Evolutionary conservation across 805 yeast species (phyloP), one percentile per base, ranked within the genome.

Genomic region (Wickerhamiella spandovensis): DNA sequence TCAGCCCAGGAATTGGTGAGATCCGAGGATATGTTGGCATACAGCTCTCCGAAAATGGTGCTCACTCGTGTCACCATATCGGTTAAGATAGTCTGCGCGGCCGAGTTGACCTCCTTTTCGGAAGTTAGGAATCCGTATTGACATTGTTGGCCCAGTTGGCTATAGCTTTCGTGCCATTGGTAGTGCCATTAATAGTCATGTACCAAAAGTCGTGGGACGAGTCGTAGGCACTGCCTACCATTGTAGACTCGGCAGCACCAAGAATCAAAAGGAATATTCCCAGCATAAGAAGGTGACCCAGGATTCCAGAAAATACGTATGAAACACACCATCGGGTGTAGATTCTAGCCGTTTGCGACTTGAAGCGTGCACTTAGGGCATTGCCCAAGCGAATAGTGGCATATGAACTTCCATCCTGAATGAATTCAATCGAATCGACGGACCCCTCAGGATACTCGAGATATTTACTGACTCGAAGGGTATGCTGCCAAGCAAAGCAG

Each of bases 41-140:
- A 39, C 1, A 49, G 30, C 15, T 47, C 42, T 8, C 25, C n/a
- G 21, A 45, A 30, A 18, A 45, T 28, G 25, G 46, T 42, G 42
- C 32, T 45, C 28, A 49, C 46, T 5, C 32, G 15, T n/a, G 48
- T 49, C 8, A 49, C 35, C 18, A 49, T 28, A 8, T 28, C 42
- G 5, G 48, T 41, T 3, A 49, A 32, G 17, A 42, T 28, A n/a
- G 37, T 23, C 3, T 42, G 30, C 17, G 46, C 42, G 13, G 45
- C 21, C 10, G n/a, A 22, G 38, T 49, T 49, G 32, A 49, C 30
- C 5, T 18, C 39, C 3, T 24, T 17, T 24, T 49, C 48, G 9
- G 32, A 23, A 15, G 17, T n/a, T 13, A 4, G 4, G 9, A 41
- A 20, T 45, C 37, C 10, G 15, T 10, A 23, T 49, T 49, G 28